Base-by-base conservation (phyloP, 257 asterid genomes). In the Apocynum venetum region DNA sequence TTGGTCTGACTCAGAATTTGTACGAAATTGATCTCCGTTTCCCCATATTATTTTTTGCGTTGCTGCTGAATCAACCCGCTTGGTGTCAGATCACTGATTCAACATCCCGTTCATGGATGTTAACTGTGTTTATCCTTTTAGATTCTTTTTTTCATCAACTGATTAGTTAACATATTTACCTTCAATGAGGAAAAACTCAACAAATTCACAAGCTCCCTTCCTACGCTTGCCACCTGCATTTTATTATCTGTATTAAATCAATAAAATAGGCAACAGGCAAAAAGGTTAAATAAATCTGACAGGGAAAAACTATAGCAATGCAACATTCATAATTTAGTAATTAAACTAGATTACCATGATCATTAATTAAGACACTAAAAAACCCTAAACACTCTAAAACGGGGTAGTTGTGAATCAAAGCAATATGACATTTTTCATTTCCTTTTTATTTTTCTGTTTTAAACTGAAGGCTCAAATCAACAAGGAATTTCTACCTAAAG, bases 221-320 rank as follows among this genome's bases (percentile, higher is more conserved):
- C 87, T 87, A 78, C 75, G 82, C 79, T 78, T 84, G 93, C 89
- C 88, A 90, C 89, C 98, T 95, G 89, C 84, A 88, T 89, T 66
- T 53, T 25, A 73, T 71, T 49, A 73, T 64, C 74, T 76, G 56
- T 63, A 17, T 13, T 65, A 35, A 47, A 67, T 41, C 72, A 67
- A 67, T 19, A 67, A 41, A 67, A 41, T 47, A 38, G 2, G 31
- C 31, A 40, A 47, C 4, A 63, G 40, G 66, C 31, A 25, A 25
- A 60, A 25, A 60, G 0, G 38, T 60, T 8, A 63, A 38, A 14
- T 2, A 14, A 13, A 3, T 10, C 69, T 31, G 69, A 64, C 13
- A 36, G 2, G 46, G 69, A 64, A 36, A 64, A 64, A 25, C 44
- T 64, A 64, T 25, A 25, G 31, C 31, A 25, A 25, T 25, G 31